Conservation (phyloP, 257 asterid species). For the Nicotiana attenuata region DNA sequence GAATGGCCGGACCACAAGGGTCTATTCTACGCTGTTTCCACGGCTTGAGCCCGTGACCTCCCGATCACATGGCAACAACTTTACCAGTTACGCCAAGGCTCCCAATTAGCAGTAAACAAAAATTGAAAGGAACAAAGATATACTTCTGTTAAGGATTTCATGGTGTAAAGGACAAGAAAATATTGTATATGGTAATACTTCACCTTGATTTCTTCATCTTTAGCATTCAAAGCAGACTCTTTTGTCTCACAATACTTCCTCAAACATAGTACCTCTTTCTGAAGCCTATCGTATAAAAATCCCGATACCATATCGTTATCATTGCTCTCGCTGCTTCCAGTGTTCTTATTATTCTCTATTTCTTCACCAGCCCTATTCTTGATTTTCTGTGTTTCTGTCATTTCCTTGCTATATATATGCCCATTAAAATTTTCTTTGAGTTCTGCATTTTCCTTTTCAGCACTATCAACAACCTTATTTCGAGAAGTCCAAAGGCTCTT, state of each 20-base stretch:
- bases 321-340: neutral
- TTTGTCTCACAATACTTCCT: conserved; percentile 59
- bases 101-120: neutral
- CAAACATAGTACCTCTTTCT: conserved; percentile 74
- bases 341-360: neutral
- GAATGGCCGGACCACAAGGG: too few relatives aligned
- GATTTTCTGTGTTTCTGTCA: conserved; percentile 19
- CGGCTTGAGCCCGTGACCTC: too few relatives aligned
- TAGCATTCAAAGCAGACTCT: conserved; percentile 46
- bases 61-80: too few relatives aligned
- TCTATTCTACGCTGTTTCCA: too few relatives aligned
- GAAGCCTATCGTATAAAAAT: conserved; percentile 71
- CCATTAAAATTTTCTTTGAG: conserved; percentile 32
- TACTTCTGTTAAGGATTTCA: neutral
- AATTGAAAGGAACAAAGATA: neutral
- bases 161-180: neutral
- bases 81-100: too few relatives aligned
- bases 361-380: conserved; percentile 5
- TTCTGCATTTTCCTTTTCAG: conserved; percentile 64
- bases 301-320: conserved; percentile 70
- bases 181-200: neutral
- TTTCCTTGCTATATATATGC: conserved; percentile 21
- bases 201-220: conserved; percentile 84
- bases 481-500: conserved; percentile 54
- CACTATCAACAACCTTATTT: conserved; percentile 40